Conservation (phyloP, 129 eudicot genomes). For the Erigeron canadensis region DNA sequence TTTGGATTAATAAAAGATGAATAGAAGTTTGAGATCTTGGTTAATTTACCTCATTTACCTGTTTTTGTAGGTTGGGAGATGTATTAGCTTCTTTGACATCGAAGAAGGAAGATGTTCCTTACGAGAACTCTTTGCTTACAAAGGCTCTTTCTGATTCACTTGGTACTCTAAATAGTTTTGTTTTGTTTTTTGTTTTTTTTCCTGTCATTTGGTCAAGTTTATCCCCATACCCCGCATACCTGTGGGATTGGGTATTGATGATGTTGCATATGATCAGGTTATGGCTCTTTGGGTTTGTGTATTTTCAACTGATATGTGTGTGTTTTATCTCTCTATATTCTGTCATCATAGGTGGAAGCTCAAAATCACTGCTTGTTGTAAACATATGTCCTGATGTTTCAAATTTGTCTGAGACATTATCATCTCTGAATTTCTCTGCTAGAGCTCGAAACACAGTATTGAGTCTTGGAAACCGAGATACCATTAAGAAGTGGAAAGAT, state of each 20-base stretch:
- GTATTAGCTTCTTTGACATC: constrained; percentile 83
- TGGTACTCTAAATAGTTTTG: constrained; percentile 45
- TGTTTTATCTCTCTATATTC: neutral
- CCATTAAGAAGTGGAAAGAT: constrained; percentile 96
- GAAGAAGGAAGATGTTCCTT: constrained; percentile 69
- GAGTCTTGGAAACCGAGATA: constrained; percentile 95
- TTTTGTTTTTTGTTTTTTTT: constrained; percentile 19
- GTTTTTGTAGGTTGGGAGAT: constrained; percentile 83
- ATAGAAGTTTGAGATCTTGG: neutral
- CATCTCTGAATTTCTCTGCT: constrained; percentile 89
- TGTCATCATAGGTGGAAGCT: constrained; percentile 73
- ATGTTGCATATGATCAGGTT: neutral
- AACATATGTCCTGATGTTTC: constrained; percentile 69
- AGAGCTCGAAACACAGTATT: constrained; percentile 79
- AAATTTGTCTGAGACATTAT: constrained; percentile 71
- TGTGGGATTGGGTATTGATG: too few relatives aligned
- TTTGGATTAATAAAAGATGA: neutral
- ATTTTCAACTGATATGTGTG: neutral
- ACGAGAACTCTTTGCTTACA: constrained; percentile 80
- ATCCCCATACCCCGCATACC: too few relatives aligned
- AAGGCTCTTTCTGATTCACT: constrained; percentile 82
- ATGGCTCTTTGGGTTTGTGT: neutral
- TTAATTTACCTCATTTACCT: neutral
- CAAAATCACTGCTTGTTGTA: constrained; percentile 83
- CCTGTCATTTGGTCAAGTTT: constrained; percentile 11